Evolutionary conservation across 2,329 filamentous ascomycete species (phyloP).

Genomic region (Allantophomopsis lycopodina): DNA sequence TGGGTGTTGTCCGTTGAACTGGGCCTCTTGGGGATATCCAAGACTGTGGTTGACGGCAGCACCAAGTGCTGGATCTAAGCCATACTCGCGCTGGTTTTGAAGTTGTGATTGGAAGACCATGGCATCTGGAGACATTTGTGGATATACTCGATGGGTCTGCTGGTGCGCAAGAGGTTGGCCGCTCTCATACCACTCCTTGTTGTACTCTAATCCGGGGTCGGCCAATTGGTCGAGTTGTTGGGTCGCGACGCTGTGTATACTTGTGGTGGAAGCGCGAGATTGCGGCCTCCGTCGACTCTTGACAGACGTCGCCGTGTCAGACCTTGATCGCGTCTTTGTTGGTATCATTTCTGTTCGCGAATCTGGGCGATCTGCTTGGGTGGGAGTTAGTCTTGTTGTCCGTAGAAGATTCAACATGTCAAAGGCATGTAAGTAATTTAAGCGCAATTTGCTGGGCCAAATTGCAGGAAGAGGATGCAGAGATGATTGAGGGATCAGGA

Average conservation of each 20-base stretch:
- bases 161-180: slow-evolving; percentile 14
- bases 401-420: neutral
- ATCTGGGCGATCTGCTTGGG: neutral
- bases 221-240: slow-evolving; percentile 16
- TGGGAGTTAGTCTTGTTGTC: neutral
- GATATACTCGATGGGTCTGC: slow-evolving; percentile 10
- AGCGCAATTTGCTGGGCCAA: too few relatives aligned
- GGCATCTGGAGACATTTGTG: slow-evolving; percentile 41
- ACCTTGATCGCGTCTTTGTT: slow-evolving; percentile 26
- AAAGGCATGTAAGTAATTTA: too few relatives aligned
- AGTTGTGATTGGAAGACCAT: slow-evolving; percentile 46
- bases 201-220: slow-evolving; percentile 11
- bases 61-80: slow-evolving; percentile 35
- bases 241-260: slow-evolving; percentile 21
- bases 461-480: too few relatives aligned
- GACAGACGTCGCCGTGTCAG: slow-evolving; percentile 27
- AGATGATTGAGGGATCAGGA: too few relatives aligned
- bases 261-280: slow-evolving; percentile 33
- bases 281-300: slow-evolving; percentile 26
- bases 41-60: slow-evolving; percentile 29
- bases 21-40: slow-evolving; percentile 26
- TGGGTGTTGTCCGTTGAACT: slow-evolving; percentile 30
- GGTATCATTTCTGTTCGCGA: slow-evolving; percentile 7
- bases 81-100: slow-evolving; percentile 32
- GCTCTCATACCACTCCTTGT: slow-evolving; percentile 19